Conservation (phyloP, 2,329 filamentous ascomycete species). For the Pseudogymnoascus sp. region DNA sequence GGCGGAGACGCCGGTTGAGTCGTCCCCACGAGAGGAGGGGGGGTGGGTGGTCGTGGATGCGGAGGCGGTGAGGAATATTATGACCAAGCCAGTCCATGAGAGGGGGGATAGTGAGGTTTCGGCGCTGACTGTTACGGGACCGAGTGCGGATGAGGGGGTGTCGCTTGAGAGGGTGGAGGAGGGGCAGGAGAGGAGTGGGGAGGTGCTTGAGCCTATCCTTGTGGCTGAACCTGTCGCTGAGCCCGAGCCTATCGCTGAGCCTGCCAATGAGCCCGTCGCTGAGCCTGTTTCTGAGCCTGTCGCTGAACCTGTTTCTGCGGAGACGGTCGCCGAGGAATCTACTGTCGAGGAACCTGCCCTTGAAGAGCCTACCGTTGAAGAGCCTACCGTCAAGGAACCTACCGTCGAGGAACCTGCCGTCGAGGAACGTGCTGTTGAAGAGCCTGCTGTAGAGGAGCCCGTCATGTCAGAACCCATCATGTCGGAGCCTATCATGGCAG, state of each 20-base stretch:
- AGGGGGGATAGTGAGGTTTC: conserved; percentile 1
- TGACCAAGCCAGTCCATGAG: neutral
- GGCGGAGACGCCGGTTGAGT: neutral
- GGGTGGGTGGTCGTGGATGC: neutral
- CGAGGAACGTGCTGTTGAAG: neutral
- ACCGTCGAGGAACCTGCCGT: neutral
- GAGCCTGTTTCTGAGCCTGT: neutral
- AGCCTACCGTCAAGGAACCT: neutral
- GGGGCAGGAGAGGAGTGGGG: neutral
- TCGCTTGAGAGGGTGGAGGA: neutral
- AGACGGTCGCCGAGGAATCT: neutral
- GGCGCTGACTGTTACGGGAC: neutral
- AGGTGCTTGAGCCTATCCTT: neutral
- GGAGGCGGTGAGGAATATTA: neutral
- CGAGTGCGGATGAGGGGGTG: neutral
- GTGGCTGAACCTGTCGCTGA: neutral
- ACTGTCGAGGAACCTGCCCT: neutral
- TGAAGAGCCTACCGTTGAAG: neutral
- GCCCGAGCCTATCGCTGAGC: neutral
- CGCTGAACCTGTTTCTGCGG: neutral
- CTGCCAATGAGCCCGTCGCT: neutral
- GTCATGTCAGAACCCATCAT: neutral
- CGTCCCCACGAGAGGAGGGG: neutral
- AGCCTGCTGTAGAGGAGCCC: neutral
- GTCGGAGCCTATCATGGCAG: neutral